Conservation (phyloP, 1,284 basidiomycete species). For the Fistulinella staudtii region DNA sequence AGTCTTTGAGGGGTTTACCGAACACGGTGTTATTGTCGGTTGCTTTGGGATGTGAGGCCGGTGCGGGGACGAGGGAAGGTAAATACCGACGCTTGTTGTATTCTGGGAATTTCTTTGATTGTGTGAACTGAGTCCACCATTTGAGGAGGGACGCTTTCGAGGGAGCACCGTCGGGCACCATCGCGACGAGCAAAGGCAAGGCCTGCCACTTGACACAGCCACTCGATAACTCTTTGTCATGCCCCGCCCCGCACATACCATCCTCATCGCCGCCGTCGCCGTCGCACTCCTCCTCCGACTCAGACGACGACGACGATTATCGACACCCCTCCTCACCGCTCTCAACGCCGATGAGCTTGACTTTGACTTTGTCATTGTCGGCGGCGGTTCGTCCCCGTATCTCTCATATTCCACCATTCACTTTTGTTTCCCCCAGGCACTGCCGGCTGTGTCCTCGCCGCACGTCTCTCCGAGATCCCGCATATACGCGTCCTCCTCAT, state of each 20-base stretch:
- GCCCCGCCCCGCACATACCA: conserved; percentile 16
- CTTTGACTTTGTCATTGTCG: conserved; percentile 62
- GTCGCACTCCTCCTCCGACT: conserved; percentile 12
- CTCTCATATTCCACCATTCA: not conserved
- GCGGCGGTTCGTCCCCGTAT: conserved; percentile 46
- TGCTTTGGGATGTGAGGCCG: conserved; percentile 21
- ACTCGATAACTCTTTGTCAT: not conserved
- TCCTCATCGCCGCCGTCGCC: not conserved
- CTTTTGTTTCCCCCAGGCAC: conserved; percentile 45
- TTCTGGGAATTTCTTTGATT: conserved; percentile 50
- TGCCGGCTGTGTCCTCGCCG: conserved; percentile 64
- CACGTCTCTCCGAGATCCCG: conserved; percentile 59
- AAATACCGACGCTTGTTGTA: conserved; percentile 36
- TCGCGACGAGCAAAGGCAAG: not conserved
- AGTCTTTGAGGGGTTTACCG: conserved; percentile 79
- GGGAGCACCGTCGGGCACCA: conserved; percentile 36
- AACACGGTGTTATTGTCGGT: conserved; percentile 71
- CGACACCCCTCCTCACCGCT: not conserved
- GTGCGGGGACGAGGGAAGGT: conserved; percentile 7
- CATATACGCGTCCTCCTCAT: conserved; percentile 55
- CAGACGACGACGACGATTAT: not conserved
- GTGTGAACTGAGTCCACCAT: conserved; percentile 81
- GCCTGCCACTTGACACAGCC: not conserved
- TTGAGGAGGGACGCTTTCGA: conserved; percentile 67
- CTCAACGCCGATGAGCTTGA: conserved; percentile 27